These are phyloP conservation scores for Fusarium haematococcum DNA, from an alignment of 2,329 filamentous ascomycete genomes.

Conservation along the genomic window DNA sequence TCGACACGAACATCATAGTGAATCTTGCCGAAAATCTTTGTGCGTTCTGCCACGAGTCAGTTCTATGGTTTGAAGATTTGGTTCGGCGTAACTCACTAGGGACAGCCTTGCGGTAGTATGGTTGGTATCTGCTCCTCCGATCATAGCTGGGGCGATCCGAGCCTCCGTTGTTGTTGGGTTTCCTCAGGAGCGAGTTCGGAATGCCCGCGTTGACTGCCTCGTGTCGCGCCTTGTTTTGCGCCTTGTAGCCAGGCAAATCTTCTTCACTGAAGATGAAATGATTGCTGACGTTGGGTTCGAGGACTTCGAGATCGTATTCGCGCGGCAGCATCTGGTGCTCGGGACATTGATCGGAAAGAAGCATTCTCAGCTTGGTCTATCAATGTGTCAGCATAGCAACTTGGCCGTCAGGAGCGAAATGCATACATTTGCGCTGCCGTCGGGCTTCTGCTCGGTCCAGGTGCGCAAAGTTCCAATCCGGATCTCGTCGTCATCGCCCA, in stretches of 20 bases:
- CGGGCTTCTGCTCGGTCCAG: slow-evolving; percentile 65
- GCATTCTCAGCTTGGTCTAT: slow-evolving; percentile 65
- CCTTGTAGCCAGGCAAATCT: slow-evolving; percentile 74
- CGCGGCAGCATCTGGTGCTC: slow-evolving; percentile 83
- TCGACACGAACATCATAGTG: slow-evolving; percentile 81
- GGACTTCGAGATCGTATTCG: slow-evolving; percentile 85
- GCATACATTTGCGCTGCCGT: slow-evolving; percentile 60
- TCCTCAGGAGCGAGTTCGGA: slow-evolving; percentile 66
- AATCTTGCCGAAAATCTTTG: slow-evolving; percentile 78
- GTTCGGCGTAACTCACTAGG: slow-evolving; percentile 69
- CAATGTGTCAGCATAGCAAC: slow-evolving; percentile 13
- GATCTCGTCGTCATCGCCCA: slow-evolving; percentile 86
- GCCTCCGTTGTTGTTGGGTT: slow-evolving; percentile 49
- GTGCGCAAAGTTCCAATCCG: slow-evolving; percentile 80
- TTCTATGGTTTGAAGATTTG: slow-evolving; percentile 11
- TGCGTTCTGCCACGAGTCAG: slow-evolving; percentile 73
- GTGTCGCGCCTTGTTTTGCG: slow-evolving; percentile 63
- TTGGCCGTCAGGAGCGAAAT: not conserved
- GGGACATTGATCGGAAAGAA: slow-evolving; percentile 72
- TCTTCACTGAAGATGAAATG: slow-evolving; percentile 95
- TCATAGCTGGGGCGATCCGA: slow-evolving; percentile 61
- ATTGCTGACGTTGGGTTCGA: slow-evolving; percentile 75
- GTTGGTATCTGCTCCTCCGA: slow-evolving; percentile 60
- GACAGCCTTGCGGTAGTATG: slow-evolving; percentile 77
- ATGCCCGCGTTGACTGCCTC: slow-evolving; percentile 70